Evolutionary conservation across 352 stramenopile genomes (phyloP).

Genomic region (Phytophthora nicotianae): DNA sequence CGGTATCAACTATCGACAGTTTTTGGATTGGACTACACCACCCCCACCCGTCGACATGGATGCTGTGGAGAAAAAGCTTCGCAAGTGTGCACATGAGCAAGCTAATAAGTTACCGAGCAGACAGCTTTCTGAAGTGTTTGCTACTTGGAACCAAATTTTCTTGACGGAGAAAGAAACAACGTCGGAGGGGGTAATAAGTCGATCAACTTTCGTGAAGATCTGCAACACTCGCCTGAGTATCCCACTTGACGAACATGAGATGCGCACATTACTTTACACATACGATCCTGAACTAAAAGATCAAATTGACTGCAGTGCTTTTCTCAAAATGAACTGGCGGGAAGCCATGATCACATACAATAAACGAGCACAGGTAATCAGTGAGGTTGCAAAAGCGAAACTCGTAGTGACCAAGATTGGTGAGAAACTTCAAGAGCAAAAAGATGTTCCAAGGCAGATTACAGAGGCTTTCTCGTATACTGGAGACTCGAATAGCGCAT

Average conservation of each 20-base stretch:
- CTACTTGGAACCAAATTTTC: slow-evolving; percentile 51
- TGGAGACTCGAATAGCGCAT: slow-evolving; percentile 5
- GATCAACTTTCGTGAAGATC: slow-evolving; percentile 49
- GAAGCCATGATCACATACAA: slow-evolving; percentile 26
- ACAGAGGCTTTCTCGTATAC: slow-evolving; percentile 23
- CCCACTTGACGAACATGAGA: slow-evolving; percentile 52
- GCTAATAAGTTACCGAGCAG: slow-evolving; percentile 34
- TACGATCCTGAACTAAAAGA: slow-evolving; percentile 64
- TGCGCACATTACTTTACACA: slow-evolving; percentile 53
- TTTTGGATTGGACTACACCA: slow-evolving; percentile 73
- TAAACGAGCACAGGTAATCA: slow-evolving; percentile 31
- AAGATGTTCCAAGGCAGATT: slow-evolving; percentile 13
- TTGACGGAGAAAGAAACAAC: slow-evolving; percentile 24
- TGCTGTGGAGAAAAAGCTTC: slow-evolving; percentile 56
- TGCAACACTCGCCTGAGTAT: slow-evolving; percentile 41
- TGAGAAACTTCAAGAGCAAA: slow-evolving; percentile 15
- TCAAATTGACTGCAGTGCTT: slow-evolving; percentile 50
- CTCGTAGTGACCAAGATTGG: slow-evolving; percentile 24
- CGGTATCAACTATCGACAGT: slow-evolving; percentile 70
- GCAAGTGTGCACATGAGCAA: slow-evolving; percentile 40
- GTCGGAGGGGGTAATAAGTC: slow-evolving; percentile 30
- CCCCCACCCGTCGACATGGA: slow-evolving; percentile 40
- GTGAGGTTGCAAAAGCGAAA: slow-evolving; percentile 1
- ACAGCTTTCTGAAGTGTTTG: slow-evolving; percentile 48
- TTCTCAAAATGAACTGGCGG: slow-evolving; percentile 67